A percentile compares a stretch with the other conserved stretches of the same genome.
Evolutionary conservation across 2,329 filamentous ascomycete genomes (phyloP).

Genomic region (Botrytis deweyae): DNA sequence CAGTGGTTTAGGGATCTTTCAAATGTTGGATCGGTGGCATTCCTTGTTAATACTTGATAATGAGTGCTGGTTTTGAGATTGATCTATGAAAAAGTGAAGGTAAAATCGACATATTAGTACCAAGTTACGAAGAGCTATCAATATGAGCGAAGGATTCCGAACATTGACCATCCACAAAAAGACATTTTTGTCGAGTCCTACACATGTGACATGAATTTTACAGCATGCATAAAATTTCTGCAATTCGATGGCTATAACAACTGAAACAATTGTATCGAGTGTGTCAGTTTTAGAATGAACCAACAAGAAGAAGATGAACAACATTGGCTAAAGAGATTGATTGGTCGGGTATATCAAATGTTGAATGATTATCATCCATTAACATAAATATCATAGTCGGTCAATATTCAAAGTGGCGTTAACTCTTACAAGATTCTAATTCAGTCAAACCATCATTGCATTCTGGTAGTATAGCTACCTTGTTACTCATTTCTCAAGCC

Average conservation of each 20-base stretch:
- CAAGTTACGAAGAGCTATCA: neutral
- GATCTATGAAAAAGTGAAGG: neutral
- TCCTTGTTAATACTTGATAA: neutral
- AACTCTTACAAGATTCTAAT: neutral
- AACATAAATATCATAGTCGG: neutral
- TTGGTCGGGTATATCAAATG: neutral
- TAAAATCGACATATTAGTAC: neutral
- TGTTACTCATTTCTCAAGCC: neutral
- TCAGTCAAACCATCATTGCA: neutral
- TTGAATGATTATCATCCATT: neutral
- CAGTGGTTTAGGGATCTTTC: slow-evolving; percentile 25
- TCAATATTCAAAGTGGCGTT: neutral
- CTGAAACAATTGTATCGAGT: neutral
- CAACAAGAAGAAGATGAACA: neutral
- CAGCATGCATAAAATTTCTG: neutral
- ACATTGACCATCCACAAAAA: neutral
- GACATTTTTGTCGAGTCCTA: neutral
- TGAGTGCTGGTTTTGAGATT: neutral
- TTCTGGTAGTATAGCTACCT: neutral
- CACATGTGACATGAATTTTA: neutral
- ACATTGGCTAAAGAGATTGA: neutral
- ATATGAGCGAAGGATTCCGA: neutral
- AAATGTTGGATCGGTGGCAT: neutral
- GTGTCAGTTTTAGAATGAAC: neutral
- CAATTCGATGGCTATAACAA: neutral